Evolutionary conservation across 805 yeast species (phyloP), one percentile per base, ranked within the genome.

Genomic region (Hermanozyma aechmeae): DNA sequence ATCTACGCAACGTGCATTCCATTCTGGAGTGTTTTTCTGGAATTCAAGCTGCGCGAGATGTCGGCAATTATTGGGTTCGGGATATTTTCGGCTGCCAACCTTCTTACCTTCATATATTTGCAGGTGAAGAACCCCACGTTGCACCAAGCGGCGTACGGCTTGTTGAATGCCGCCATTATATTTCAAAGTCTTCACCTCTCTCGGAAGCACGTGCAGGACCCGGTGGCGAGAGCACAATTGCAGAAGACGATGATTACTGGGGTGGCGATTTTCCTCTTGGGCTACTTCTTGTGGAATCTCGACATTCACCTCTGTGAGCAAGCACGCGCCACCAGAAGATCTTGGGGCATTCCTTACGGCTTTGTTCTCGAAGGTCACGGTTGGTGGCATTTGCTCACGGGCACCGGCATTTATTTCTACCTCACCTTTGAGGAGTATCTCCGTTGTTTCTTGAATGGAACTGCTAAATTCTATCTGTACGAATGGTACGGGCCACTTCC

Each of bases 1-100:
- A 84, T 92, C 38, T 92, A 92, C 57, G 96, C 95, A 14, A 92
- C 98, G 2, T 89, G 96, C 39, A 76, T 89, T 16, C 97, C 98
- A 0, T 77, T 85, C 37, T 84, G 94, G 94, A 69, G 78, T 24
- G 76, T 82, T 1, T 77, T 79, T 40, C 68, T 81, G 26, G 82
- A 76, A 46, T 73, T 71, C 23, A 61, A 56, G 33, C 38, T 66
- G 12, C 46, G 38, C 12, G 40, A 48, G 31, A 60, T 53, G 16
- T 63, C 74, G 7, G 27, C 55, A n/a, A 31, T 51, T 10, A 60
- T 76, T 14, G 85, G 68, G 0, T 25, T 59, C 7, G 56, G 64
- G 9, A 66, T 76, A 3, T 56, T 68, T 25, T 38, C 56, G 19
- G 75, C 76, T 2, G 83, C 86, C 0, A 63, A 67, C 23, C 30